phyloP scores from a whole-genome alignment of 345 rosid species.

The Brassica nigra region DNA sequence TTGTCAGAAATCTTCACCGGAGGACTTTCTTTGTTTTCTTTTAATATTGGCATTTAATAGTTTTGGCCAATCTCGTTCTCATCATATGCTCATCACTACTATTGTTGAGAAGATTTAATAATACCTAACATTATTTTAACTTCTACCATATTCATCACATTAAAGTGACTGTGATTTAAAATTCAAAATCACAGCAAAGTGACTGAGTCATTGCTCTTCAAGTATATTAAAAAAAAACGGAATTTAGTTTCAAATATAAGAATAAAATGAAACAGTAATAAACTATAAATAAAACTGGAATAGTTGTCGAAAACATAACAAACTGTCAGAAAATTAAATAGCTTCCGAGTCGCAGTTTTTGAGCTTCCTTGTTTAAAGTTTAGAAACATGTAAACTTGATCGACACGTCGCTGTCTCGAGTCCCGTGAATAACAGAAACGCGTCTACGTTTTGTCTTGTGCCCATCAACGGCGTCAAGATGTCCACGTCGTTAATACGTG shows the following conservation, averaged over 20 bases:
- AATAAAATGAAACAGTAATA: not conserved
- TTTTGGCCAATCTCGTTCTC: constrained; percentile 7
- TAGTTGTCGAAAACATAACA: constrained; percentile 6
- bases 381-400: constrained; percentile 10
- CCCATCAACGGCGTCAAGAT: constrained; percentile 24
- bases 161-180: not conserved
- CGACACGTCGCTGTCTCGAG: constrained; percentile 38
- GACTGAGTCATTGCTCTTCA: not conserved
- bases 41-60: constrained; percentile 7
- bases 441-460: constrained; percentile 30
- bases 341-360: constrained; percentile 13
- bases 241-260: not conserved
- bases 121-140: not conserved
- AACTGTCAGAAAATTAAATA: constrained; percentile 30
- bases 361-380: constrained; percentile 17
- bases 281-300: not conserved
- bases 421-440: constrained; percentile 34
- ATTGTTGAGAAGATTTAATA: not conserved
- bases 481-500: constrained; percentile 27
- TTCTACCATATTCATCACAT: not conserved
- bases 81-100: not conserved
- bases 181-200: not conserved
- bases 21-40: constrained; percentile 33
- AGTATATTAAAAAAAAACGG: not conserved
- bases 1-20: constrained; percentile 23